These are phyloP conservation scores for Spencermartinsiella ligniputridi DNA, from an alignment of 1,139 yeast genomes.

Conservation along the genomic window DNA sequence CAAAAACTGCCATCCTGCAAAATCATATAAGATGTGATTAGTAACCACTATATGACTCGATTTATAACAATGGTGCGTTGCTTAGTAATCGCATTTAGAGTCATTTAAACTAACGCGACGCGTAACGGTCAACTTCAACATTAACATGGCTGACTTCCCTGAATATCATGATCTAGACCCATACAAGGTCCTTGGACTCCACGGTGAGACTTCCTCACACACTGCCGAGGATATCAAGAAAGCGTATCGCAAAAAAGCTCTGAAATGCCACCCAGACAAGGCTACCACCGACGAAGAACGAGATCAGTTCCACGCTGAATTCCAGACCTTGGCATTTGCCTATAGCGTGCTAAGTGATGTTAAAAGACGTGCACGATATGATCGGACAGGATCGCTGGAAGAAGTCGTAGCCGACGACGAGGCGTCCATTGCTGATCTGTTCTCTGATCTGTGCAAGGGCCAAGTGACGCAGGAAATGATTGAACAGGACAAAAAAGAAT, in stretches of 20 bases:
- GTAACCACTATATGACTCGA: too few species aligned
- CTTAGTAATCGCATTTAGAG: too few species aligned
- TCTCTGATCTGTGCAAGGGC: conserved; percentile 45
- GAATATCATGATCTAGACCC: conserved; percentile 48
- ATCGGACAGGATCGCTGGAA: conserved; percentile 60
- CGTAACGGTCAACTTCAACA: too few species aligned
- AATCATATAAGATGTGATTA: too few species aligned
- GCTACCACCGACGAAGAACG: conserved; percentile 38
- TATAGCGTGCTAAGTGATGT: conserved; percentile 65
- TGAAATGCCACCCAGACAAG: conserved; percentile 78
- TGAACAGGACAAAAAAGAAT: conserved; percentile 60
- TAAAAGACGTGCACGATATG: conserved; percentile 53
- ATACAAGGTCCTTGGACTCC: conserved; percentile 50
- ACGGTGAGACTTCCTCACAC: conserved; percentile 35
- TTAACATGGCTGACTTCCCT: too few species aligned
- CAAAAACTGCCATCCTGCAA: too few species aligned
- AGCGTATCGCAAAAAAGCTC: conserved; percentile 67
- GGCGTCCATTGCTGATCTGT: conserved; percentile 60
- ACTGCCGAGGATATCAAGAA: conserved; percentile 58
- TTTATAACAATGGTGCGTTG: too few species aligned
- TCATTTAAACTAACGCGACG: too few species aligned
- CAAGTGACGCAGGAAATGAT: conserved; percentile 71
- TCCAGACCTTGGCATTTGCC: conserved; percentile 72
- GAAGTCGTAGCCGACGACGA: conserved; percentile 47
- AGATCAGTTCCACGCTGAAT: conserved; percentile 41